Conservation (phyloP, 2,329 filamentous ascomycete species). For the Endothia cerciana region DNA sequence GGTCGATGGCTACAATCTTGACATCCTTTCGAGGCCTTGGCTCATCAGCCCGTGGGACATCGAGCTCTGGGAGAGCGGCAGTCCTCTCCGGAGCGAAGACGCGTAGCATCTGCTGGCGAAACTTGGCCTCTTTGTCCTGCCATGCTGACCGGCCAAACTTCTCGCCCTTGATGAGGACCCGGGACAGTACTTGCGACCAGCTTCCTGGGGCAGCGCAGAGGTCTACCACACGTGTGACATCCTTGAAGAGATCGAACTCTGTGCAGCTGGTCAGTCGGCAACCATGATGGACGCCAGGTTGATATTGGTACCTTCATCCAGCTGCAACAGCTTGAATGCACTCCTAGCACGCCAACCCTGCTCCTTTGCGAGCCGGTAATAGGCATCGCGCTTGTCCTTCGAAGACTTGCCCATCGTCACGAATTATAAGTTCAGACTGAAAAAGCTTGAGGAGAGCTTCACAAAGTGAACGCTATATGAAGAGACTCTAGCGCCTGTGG, state of each 20-base stretch:
- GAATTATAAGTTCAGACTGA: neutral
- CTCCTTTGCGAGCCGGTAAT: conserved; percentile 97
- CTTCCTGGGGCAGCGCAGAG: conserved; percentile 94
- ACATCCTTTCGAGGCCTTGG: conserved; percentile 66
- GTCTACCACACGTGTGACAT: conserved; percentile 91
- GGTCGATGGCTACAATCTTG: conserved; percentile 92
- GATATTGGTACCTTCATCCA: conserved; percentile 69
- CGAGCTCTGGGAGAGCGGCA: conserved; percentile 13
- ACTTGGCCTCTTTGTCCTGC: conserved; percentile 78
- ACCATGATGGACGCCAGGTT: conserved; percentile 16
- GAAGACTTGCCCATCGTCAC: conserved; percentile 87
- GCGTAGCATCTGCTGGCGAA: conserved; percentile 64
- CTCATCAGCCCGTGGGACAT: conserved; percentile 34
- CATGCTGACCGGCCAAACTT: conserved; percentile 84
- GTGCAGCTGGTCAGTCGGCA: conserved; percentile 32
- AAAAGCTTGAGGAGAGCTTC: neutral
- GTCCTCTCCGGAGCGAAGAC: conserved; percentile 46
- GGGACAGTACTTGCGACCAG: conserved; percentile 95
- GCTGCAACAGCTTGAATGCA: conserved; percentile 94
- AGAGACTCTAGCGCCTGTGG: neutral
- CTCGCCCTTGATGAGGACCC: conserved; percentile 91
- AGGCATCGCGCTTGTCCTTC: conserved; percentile 97
- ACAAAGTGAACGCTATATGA: neutral
- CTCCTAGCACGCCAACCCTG: conserved; percentile 97
- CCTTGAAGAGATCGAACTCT: conserved; percentile 93